These are phyloP conservation scores for Geotrichum macrosporum DNA, from an alignment of 1,139 yeast genomes.

Conservation along the genomic window DNA sequence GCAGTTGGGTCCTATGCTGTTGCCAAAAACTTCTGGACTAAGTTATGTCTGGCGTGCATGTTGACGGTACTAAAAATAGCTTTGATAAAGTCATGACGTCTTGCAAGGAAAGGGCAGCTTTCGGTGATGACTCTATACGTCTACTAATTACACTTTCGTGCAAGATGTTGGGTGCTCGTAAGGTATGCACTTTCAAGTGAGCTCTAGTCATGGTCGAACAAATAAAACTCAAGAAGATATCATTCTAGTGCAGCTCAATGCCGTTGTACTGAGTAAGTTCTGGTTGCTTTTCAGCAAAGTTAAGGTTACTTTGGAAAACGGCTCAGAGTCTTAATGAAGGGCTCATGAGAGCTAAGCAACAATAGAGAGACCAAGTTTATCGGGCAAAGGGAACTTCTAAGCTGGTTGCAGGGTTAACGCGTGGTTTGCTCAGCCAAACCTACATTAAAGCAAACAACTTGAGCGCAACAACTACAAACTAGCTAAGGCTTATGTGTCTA, in stretches of 20 bases:
- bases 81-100: conserved; percentile 44
- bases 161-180: conserved; percentile 53
- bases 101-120: conserved; percentile 46
- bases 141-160: conserved; percentile 44
- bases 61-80: conserved; percentile 48
- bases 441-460: conserved; percentile 74
- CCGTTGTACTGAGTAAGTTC: conserved; percentile 44
- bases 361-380: conserved; percentile 41
- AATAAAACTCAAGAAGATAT: conserved; percentile 46
- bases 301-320: conserved; percentile 46
- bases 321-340: conserved; percentile 45
- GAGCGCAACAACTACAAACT: conserved; percentile 63
- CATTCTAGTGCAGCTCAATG: conserved; percentile 48
- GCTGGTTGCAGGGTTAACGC: conserved; percentile 59
- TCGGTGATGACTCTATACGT: conserved; percentile 71
- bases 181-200: conserved; percentile 54
- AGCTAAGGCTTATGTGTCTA: conserved; percentile 49
- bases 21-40: conserved; percentile 51
- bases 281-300: conserved; percentile 42
- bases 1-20: conserved; percentile 33
- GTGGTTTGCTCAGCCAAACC: conserved; percentile 57
- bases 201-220: conserved; percentile 61
- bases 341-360: conserved; percentile 41
- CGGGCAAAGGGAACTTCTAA: conserved; percentile 51
- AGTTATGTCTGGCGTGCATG: conserved; percentile 46